Evolutionary conservation across 2,329 filamentous ascomycete species (phyloP), one percentile per base, ranked within the genome.

Genomic region (Ophiosphaerella herpotricha): DNA sequence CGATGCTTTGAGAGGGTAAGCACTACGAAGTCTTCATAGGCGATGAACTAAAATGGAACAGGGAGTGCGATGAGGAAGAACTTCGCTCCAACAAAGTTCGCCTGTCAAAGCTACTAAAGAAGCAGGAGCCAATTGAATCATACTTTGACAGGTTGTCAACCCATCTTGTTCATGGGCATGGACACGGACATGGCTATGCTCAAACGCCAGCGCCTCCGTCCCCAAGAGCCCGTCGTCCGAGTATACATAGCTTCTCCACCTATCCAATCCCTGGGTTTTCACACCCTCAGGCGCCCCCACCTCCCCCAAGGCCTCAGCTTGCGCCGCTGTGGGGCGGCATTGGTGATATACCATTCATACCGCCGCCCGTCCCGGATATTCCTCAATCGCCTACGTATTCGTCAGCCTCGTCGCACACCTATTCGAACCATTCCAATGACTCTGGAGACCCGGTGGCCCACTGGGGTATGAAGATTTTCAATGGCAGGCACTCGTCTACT

Each of bases 1-100:
- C 46, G 68, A 76, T 54, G 65, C 75, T 43, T 57, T 81, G 50
- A 75, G 73, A 67, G 75, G 75, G 81, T 82, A 72, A 62, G 75
- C 58, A 16, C 33, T 14, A 33, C 14, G 16, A 36, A 33, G 6
- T 7, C 14, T 32, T 32, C 21, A 4, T 13, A 2, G 5, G 24
- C n/a, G 23, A 33, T 35, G 14, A 18, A 40, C 61, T 68, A 45
- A 67, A 50, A n/a, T 32, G 14, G 8, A 26, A 23, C 39, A 73
- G 70, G 26, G 59, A 67, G 18, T 57, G 64, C 7, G 57, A 65
- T 14, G 67, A 66, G 14, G 61, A 60, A n/a, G 69, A 70, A 26
- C 48, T 72, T n/a, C 52, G 63, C 35, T 48, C 52, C n/a, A 66
- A 64, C 39, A 63, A 65, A 33, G 24, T 46, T 31, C 60, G 64